These are phyloP conservation scores for Fusarium pseudograminearum DNA, from an alignment of 2,329 filamentous ascomycete genomes.

Conservation along the genomic window DNA sequence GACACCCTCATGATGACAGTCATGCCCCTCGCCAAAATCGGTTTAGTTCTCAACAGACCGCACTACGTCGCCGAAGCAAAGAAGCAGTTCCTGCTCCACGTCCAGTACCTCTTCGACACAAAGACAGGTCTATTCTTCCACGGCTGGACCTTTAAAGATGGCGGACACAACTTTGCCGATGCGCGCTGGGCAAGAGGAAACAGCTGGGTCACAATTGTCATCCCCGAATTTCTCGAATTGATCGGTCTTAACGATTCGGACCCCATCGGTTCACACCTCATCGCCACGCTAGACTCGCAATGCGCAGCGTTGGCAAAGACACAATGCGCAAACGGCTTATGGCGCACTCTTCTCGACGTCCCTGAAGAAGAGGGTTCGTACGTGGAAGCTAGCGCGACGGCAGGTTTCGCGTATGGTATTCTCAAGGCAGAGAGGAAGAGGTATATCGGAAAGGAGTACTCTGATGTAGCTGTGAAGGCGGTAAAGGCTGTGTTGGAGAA, in stretches of 20 bases:
- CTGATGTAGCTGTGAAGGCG: conserved; percentile 72
- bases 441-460: conserved; percentile 74
- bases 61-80: conserved; percentile 84
- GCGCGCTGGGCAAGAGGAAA: conserved; percentile 73
- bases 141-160: conserved; percentile 81
- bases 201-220: conserved; percentile 84
- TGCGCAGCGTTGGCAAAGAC: conserved; percentile 71
- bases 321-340: conserved; percentile 74
- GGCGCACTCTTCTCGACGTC: conserved; percentile 80
- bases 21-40: conserved; percentile 83
- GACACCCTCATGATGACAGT: conserved; percentile 92
- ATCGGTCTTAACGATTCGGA: conserved; percentile 73
- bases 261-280: conserved; percentile 69
- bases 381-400: conserved; percentile 80
- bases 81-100: conserved; percentile 80
- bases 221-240: conserved; percentile 83
- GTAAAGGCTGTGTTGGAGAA: conserved; percentile 74
- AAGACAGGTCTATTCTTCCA: conserved; percentile 82
- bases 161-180: conserved; percentile 71
- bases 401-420: conserved; percentile 84
- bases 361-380: conserved; percentile 76
- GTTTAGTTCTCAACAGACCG: conserved; percentile 74
- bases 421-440: conserved; percentile 78
- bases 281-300: conserved; percentile 75
- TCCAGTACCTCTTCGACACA: conserved; percentile 82